These are phyloP conservation scores for Talaromyces sp. DNA, from an alignment of 2,329 filamentous ascomycete species.

Conservation along the genomic window DNA sequence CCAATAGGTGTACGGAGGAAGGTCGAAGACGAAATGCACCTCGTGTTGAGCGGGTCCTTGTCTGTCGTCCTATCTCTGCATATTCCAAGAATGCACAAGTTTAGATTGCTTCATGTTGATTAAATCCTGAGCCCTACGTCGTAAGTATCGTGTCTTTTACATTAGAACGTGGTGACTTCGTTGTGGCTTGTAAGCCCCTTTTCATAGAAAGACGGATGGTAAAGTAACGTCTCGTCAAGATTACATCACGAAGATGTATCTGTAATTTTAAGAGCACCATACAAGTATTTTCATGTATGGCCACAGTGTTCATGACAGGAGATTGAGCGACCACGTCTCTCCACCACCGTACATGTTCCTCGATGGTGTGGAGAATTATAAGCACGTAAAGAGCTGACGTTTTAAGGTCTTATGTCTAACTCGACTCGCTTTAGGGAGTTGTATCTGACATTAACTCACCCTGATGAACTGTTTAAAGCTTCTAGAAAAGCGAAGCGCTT, in stretches of 20 bases:
- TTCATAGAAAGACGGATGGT: background rate
- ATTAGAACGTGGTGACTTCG: background rate
- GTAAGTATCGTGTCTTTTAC: background rate
- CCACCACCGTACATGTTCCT: background rate
- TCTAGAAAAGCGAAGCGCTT: too few species aligned
- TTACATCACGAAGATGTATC: background rate
- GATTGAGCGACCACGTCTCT: background rate
- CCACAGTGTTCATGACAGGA: background rate
- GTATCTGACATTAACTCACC: too few species aligned
- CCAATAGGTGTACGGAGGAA: background rate
- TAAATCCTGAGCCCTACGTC: background rate
- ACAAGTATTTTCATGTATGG: background rate
- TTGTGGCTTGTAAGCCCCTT: background rate
- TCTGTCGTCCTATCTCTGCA: background rate
- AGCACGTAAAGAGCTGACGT: background rate
- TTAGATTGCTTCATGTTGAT: background rate
- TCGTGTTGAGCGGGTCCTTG: conserved; percentile 1
- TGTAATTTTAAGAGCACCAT: background rate
- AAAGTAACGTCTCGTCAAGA: background rate
- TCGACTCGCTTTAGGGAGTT: background rate
- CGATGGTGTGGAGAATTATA: background rate
- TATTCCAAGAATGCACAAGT: background rate
- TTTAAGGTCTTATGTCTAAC: background rate
- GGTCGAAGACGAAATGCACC: background rate
- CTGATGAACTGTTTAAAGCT: too few species aligned